phyloP scores from a whole-genome alignment of 148 eudicot species.

The Nepenthes gracilis region DNA sequence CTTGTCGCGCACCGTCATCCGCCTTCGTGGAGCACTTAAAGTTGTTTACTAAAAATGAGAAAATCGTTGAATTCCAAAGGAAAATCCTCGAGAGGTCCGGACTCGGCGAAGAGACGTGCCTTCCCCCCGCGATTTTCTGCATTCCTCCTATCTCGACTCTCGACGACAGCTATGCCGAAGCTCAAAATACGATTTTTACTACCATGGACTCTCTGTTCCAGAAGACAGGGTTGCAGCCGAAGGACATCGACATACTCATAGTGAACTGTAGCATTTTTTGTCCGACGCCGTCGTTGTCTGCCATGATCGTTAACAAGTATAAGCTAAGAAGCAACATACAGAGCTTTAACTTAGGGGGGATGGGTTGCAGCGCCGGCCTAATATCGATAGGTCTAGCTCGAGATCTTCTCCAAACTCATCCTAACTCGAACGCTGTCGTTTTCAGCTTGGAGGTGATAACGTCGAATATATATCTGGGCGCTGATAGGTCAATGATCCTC shows the following conservation, averaged over 20 bases:
- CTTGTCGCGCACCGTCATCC: constrained; percentile 18
- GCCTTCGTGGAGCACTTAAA: constrained; percentile 27
- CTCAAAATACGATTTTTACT: constrained; percentile 22
- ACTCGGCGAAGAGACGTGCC: constrained; percentile 29
- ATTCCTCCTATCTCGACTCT: constrained; percentile 28
- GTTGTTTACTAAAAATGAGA: constrained; percentile 12
- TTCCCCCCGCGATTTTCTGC: constrained; percentile 24
- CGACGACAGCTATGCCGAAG: constrained; percentile 18
- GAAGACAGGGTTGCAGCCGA: constrained; percentile 16
- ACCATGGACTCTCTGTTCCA: constrained; percentile 19
- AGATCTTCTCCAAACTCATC: constrained; percentile 9
- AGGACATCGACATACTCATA: constrained; percentile 24
- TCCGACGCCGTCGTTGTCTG: constrained; percentile 35
- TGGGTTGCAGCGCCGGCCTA: constrained; percentile 46
- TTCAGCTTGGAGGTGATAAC: constrained; percentile 45
- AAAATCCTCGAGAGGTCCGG: constrained; percentile 33
- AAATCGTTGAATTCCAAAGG: constrained; percentile 21
- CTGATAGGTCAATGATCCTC: constrained; percentile 42
- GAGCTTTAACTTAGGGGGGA: constrained; percentile 36
- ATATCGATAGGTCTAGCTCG: constrained; percentile 29
- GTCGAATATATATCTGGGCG: constrained; percentile 27
- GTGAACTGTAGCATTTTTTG: constrained; percentile 38
- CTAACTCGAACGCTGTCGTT: constrained; percentile 21
- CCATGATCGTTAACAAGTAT: constrained; percentile 29
- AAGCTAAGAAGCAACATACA: constrained; percentile 23